Percentiles rank a stretch among this genome's conserved stretches.
Conservation (phyloP, 345 rosid genomes). For the Cardamine resedifolia region DNA sequence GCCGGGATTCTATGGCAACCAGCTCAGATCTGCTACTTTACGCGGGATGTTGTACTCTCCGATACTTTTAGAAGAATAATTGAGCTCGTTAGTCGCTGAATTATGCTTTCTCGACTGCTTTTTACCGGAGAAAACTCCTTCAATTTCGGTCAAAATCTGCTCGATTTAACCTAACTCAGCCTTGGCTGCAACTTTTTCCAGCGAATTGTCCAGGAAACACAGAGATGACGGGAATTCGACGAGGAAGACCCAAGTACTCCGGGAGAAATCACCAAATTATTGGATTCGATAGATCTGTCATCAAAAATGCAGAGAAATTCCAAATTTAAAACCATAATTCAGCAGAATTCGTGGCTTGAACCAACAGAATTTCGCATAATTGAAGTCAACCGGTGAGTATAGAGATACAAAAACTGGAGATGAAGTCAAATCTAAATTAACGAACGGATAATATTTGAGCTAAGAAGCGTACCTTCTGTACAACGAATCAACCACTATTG, state of each 20-base stretch:
- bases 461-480: conserved; percentile 24
- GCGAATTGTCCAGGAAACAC: not conserved
- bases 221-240: not conserved
- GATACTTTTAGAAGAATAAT: not conserved
- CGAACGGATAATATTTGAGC: not conserved
- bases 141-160: not conserved
- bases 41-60: not conserved
- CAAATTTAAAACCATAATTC: conserved; percentile 16
- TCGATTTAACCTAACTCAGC: not conserved
- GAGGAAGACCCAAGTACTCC: not conserved
- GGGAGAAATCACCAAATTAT: not conserved
- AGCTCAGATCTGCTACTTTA: conserved; percentile 48
- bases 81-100: conserved; percentile 8
- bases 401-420: conserved; percentile 10
- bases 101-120: conserved; percentile 38
- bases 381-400: conserved; percentile 34
- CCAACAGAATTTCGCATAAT: conserved; percentile 35
- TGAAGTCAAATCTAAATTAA: conserved; percentile 11
- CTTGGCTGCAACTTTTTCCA: not conserved
- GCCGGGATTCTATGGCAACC: not conserved
- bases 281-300: conserved; percentile 37
- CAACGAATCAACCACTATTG: conserved; percentile 3
- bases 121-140: conserved; percentile 13
- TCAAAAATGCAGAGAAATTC: conserved; percentile 3
- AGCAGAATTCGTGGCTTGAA: not conserved